Percentiles rank a stretch among this genome's conserved stretches.
These are phyloP conservation scores for Ceratocystiopsis brevicomis DNA, from an alignment of 2,329 filamentous ascomycete species.

Conservation along the genomic window DNA sequence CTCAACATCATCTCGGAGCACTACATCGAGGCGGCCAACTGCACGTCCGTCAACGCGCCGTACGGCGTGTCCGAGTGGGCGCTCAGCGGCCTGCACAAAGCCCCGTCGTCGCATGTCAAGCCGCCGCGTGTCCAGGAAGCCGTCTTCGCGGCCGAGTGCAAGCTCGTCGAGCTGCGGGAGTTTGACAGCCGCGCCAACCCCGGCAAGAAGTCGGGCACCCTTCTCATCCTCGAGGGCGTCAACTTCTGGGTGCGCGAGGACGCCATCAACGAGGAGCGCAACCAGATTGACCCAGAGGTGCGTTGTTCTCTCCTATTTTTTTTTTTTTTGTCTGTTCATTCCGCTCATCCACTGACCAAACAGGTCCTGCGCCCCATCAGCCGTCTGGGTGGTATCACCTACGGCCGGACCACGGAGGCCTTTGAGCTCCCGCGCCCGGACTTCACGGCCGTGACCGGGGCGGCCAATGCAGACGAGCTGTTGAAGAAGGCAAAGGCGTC, in stretches of 20 bases:
- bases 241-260: conserved; percentile 83
- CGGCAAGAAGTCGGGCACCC: conserved; percentile 54
- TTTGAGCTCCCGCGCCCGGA: conserved; percentile 51
- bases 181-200: conserved; percentile 54
- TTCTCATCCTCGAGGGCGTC: conserved; percentile 66
- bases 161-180: conserved; percentile 54
- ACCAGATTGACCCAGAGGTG: conserved; percentile 51
- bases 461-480: conserved; percentile 15
- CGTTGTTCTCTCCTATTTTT: conserved; percentile 12
- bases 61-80: conserved; percentile 64
- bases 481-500: conserved; percentile 4
- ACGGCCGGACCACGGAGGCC: conserved; percentile 49
- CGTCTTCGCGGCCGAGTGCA: conserved; percentile 66
- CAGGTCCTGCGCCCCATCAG: conserved; percentile 56
- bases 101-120: conserved; percentile 35
- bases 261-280: conserved; percentile 60
- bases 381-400: conserved; percentile 72
- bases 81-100: conserved; percentile 52
- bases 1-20: conserved; percentile 79
- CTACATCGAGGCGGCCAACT: conserved; percentile 75
- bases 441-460: conserved; percentile 25
- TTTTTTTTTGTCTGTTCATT: not conserved
- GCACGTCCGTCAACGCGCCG: conserved; percentile 59
- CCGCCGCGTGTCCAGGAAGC: conserved; percentile 63
- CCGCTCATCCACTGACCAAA: conserved; percentile 3